Percentiles rank a stretch among this genome's conserved stretches.
Evolutionary conservation across 176 grass and related monocot genomes (phyloP).

Genomic region (Zoysia japonica): DNA sequence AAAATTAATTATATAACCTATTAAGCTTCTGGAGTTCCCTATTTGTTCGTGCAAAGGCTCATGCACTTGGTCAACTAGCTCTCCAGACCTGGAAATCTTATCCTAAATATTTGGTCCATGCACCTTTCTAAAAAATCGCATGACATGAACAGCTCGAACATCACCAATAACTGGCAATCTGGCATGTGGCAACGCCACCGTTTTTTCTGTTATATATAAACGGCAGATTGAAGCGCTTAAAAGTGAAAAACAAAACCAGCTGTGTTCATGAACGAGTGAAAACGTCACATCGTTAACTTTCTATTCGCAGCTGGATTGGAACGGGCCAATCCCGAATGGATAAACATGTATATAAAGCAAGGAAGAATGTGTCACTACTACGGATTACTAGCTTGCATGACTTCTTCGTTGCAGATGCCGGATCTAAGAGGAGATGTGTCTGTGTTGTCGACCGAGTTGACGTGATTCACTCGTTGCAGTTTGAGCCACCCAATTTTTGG

Average conservation of each 20-base stretch:
- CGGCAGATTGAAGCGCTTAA: background rate
- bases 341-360: constrained; percentile 3
- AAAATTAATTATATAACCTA: background rate
- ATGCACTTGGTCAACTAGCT: constrained; percentile 1
- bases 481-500: constrained; percentile 33
- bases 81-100: background rate
- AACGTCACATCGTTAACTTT: constrained; percentile 15
- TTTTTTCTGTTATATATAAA: background rate
- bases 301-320: background rate
- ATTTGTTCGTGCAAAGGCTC: background rate
- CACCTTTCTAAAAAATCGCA: background rate
- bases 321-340: constrained; percentile 4
- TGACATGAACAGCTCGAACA: constrained; percentile 3
- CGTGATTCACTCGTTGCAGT: constrained; percentile 17
- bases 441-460: background rate
- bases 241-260: background rate
- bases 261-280: background rate
- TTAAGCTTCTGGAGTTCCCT: background rate
- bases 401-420: background rate
- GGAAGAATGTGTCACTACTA: background rate
- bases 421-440: constrained; percentile 20
- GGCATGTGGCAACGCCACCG: background rate
- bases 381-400: too few species aligned
- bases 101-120: background rate
- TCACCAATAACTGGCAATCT: constrained; percentile 21